Percentiles rank a stretch among this genome's conserved stretches.
phyloP scores from a whole-genome alignment of 2,329 filamentous ascomycete species.

The Trichoderma sp. region DNA sequence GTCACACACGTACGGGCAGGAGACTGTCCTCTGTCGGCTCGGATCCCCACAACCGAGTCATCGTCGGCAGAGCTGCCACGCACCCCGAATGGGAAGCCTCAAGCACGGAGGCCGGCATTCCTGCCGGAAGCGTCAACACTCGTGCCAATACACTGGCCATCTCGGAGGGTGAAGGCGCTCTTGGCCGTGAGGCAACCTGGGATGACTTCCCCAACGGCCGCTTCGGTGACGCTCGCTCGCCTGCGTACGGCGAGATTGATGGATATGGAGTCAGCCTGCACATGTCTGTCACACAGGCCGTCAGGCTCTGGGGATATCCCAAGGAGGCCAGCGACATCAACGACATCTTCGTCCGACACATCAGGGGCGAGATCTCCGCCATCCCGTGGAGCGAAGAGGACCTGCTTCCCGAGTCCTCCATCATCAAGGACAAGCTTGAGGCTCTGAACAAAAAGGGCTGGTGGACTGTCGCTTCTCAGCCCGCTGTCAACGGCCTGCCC shows the following conservation, averaged over 20 bases:
- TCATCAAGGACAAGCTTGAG: constrained; percentile 76
- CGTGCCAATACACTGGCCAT: constrained; percentile 87
- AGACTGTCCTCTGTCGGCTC: constrained; percentile 80
- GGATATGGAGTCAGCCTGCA: constrained; percentile 97
- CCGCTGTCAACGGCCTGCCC: constrained; percentile 82
- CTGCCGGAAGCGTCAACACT: constrained; percentile 70
- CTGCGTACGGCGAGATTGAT: constrained; percentile 94
- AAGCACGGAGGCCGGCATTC: constrained; percentile 77
- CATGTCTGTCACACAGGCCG: constrained; percentile 81
- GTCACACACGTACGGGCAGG: constrained; percentile 50
- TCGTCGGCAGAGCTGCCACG: constrained; percentile 66
- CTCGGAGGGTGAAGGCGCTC: constrained; percentile 85
- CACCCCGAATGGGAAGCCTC: constrained; percentile 70
- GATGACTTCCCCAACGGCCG: constrained; percentile 97
- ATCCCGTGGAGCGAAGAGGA: constrained; percentile 95
- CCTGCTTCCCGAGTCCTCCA: constrained; percentile 77
- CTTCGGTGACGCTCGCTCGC: constrained; percentile 90
- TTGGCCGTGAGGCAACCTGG: constrained; percentile 96
- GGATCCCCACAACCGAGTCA: constrained; percentile 83
- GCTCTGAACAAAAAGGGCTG: constrained; percentile 78
- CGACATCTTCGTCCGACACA: constrained; percentile 76
- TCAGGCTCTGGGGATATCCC: constrained; percentile 83
- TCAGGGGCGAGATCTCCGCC: constrained; percentile 75
- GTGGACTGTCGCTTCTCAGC: constrained; percentile 97
- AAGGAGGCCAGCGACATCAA: constrained; percentile 71